Conservation (phyloP, 176 grass and related monocot species). For the Oryza meridionalis region DNA sequence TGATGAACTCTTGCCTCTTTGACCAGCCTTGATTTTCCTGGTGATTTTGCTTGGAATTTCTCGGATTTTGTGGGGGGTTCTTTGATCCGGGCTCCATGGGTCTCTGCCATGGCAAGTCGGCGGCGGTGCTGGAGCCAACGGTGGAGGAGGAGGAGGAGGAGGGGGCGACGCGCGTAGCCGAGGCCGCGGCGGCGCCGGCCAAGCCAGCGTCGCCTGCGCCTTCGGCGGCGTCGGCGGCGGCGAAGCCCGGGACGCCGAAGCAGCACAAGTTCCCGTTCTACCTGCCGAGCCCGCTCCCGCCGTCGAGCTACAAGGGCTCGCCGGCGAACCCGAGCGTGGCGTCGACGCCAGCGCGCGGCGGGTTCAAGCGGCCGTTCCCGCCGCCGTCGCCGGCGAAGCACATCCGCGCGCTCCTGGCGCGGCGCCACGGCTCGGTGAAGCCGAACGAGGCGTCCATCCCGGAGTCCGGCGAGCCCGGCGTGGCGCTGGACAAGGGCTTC, state of each 20-base stretch:
- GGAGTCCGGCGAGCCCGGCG: constrained; percentile 59
- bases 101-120: constrained; percentile 68
- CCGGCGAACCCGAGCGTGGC: constrained; percentile 53
- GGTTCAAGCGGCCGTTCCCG: constrained; percentile 51
- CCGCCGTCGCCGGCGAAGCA: constrained; percentile 86
- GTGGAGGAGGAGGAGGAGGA: constrained; percentile 41
- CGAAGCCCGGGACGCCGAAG: constrained; percentile 54
- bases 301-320: constrained; percentile 58
- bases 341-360: constrained; percentile 31
- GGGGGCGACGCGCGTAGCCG: constrained; percentile 17
- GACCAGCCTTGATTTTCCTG: constrained; percentile 4
- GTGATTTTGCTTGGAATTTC: constrained; percentile 3
- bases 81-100: constrained; percentile 57
- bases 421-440: constrained; percentile 73
- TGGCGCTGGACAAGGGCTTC: constrained; percentile 75
- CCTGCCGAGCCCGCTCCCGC: constrained; percentile 61
- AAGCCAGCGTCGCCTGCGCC: background rate
- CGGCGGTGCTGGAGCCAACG: constrained; percentile 28
- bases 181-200: constrained; percentile 8
- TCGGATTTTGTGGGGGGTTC: background rate
- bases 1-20: constrained; percentile 36
- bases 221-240: background rate
- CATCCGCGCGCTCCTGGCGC: constrained; percentile 74
- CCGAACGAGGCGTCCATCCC: constrained; percentile 73
- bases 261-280: constrained; percentile 67